A percentile compares a stretch with the other conserved stretches of the same genome.
phyloP scores from a whole-genome alignment of 1,139 yeast species.

The Geotrichum cucujoidarum region DNA sequence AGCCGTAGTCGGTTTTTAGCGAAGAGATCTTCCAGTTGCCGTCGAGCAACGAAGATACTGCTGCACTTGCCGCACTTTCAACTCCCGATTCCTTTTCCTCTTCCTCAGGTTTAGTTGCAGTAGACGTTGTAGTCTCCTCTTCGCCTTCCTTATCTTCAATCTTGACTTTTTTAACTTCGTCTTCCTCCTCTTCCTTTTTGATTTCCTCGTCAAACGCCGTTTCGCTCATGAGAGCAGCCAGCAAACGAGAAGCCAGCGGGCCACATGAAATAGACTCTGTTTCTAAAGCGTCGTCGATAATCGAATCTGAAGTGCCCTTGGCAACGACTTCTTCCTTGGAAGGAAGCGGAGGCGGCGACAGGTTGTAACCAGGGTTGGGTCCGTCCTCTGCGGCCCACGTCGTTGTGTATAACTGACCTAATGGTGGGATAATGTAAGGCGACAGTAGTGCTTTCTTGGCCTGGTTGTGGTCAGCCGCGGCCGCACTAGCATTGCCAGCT shows the following conservation, averaged over 20 bases:
- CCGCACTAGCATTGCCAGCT: slow-evolving; percentile 23
- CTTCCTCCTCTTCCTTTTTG: slow-evolving; percentile 26
- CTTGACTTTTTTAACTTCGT: slow-evolving; percentile 4
- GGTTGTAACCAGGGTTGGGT: slow-evolving; percentile 38
- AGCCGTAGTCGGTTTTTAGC: slow-evolving; percentile 59
- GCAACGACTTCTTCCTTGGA: slow-evolving; percentile 22
- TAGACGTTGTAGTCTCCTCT: slow-evolving; percentile 21
- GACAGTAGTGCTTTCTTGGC: slow-evolving; percentile 32
- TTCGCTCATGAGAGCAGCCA: slow-evolving; percentile 70
- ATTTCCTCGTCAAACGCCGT: slow-evolving; percentile 34
- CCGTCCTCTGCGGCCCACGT: slow-evolving; percentile 83
- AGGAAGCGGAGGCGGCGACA: slow-evolving; percentile 27
- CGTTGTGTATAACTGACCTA: slow-evolving; percentile 77
- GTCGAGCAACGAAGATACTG: slow-evolving; percentile 25
- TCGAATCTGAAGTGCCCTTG: slow-evolving; percentile 50
- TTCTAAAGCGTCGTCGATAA: slow-evolving; percentile 63
- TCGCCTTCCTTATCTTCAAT: slow-evolving; percentile 23
- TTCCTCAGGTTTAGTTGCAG: slow-evolving; percentile 8
- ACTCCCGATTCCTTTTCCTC: slow-evolving; percentile 18
- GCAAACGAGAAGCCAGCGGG: slow-evolving; percentile 77
- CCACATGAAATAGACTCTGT: slow-evolving; percentile 82
- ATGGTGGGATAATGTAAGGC: slow-evolving; percentile 60
- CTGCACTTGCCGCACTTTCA: no score
- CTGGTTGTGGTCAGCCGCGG: slow-evolving; percentile 23
- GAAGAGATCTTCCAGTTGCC: slow-evolving; percentile 43